phyloP scores from a whole-genome alignment of 2,329 filamentous ascomycete genomes.

The Huntiella abstrusa region DNA sequence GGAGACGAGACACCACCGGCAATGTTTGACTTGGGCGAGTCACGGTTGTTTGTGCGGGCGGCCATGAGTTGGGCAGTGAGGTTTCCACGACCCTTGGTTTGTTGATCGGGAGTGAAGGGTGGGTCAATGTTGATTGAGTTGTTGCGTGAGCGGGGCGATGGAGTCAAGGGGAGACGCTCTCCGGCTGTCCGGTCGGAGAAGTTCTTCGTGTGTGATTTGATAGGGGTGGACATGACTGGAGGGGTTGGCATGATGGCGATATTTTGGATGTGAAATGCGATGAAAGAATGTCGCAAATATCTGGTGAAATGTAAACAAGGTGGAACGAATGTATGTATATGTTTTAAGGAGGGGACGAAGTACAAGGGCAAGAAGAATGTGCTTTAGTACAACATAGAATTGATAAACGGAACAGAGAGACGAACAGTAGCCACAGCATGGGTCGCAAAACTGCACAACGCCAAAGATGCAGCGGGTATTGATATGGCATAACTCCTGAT shows the following conservation, averaged over 20 bases:
- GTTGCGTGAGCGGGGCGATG: constrained; percentile 55
- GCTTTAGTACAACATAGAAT: constrained; percentile 9
- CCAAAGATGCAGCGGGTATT: neutral
- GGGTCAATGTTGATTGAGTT: constrained; percentile 36
- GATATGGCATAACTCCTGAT: neutral
- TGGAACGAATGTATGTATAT: constrained; percentile 14
- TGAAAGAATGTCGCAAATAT: constrained; percentile 7
- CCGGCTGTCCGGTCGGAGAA: constrained; percentile 87
- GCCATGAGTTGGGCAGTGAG: constrained; percentile 63
- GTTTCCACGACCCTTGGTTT: constrained; percentile 52
- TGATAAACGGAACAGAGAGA: constrained; percentile 13
- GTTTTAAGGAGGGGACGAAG: neutral
- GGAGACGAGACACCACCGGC: constrained; percentile 56
- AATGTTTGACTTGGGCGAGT: constrained; percentile 96
- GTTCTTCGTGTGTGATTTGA: constrained; percentile 86
- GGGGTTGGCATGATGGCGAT: constrained; percentile 48
- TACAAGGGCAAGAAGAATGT: no score
- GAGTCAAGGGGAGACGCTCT: constrained; percentile 84
- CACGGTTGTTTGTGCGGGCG: constrained; percentile 47
- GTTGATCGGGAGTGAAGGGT: constrained; percentile 55
- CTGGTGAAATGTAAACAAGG: constrained; percentile 12
- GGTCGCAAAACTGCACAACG: no score
- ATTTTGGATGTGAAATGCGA: constrained; percentile 2
- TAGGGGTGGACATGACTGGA: constrained; percentile 64
- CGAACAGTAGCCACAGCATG: no score